Base-by-base conservation (phyloP, 2,329 filamentous ascomycete genomes). In the Verticillium tricorpus region DNA sequence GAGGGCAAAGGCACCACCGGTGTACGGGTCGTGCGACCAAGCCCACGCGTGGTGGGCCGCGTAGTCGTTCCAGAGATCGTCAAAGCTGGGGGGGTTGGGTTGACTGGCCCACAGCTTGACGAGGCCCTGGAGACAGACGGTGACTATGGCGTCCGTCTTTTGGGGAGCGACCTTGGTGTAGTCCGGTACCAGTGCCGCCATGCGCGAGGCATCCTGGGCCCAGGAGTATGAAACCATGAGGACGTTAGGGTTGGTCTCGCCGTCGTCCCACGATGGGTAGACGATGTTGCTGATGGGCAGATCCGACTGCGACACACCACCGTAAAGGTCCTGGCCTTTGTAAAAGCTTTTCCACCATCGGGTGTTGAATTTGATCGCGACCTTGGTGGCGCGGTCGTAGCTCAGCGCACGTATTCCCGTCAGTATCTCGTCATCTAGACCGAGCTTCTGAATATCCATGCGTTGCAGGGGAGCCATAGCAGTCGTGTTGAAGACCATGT, bases 1-100 rank as follows among this genome's bases (percentile, higher is more conserved):
- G 7, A 73, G 68, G 0, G 76, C 77, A 61, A 78, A 80, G 0
- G 76, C 77, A 0, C 77, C 78, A 0, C 69, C 66, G 1, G 69
- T 70, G 9, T 68, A 67, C 0, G 69, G 68, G 39, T 78, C 75
- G 12, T 72, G 69, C 15, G 70, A 72, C 77, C 76, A 78, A 1
- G 73, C 69, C n/a, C 67, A 77, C 0, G 71, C 73, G 22, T 77
- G 72, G n/a, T 77, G 67, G 6, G 28, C 31, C 1, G 19, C 3
- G 3, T 64, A 64, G 5, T 58, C 39, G 0, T 50, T 17, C 3
- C 5, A 50, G 15, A 64, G 56, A 3, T 35, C 9, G 1, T 56
- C 3, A 2, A 62, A 34, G 0, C 57, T 52, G 6, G 22, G 17
- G 12, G 35, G 2, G 1, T 59, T 5, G 8, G 9, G 22, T 11